phyloP scores from a whole-genome alignment of 495 filamentous ascomycete genomes.

The Tirmania nivea region DNA sequence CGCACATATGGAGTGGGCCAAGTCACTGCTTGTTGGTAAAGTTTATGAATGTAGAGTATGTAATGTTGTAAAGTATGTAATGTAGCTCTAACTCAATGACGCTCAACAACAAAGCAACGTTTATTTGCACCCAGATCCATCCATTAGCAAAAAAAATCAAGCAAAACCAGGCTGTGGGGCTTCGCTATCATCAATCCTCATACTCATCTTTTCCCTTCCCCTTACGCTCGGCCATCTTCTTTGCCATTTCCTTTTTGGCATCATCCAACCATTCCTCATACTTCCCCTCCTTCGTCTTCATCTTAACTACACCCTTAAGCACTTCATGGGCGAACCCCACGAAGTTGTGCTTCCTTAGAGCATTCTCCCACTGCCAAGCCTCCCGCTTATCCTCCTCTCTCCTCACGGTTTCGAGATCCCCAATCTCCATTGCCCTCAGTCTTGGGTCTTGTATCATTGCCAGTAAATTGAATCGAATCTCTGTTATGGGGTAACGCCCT shows the following conservation, averaged over 20 bases:
- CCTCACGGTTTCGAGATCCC: slow-evolving; percentile 55
- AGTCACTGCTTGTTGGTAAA: too few relatives aligned
- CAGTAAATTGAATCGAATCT: slow-evolving; percentile 90
- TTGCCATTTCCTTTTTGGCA: slow-evolving; percentile 47
- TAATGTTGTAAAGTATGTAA: too few relatives aligned
- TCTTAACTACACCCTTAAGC: slow-evolving; percentile 55
- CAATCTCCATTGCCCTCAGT: slow-evolving; percentile 51
- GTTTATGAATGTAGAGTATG: too few relatives aligned
- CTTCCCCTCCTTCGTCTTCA: slow-evolving; percentile 42
- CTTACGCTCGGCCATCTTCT: slow-evolving; percentile 37
- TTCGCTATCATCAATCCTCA: background rate
- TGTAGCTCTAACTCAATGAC: too few relatives aligned
- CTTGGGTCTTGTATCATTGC: slow-evolving; percentile 73
- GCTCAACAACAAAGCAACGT: too few relatives aligned
- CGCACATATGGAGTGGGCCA: too few relatives aligned
- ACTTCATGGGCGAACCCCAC: slow-evolving; percentile 87
- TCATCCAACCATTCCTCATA: slow-evolving; percentile 65
- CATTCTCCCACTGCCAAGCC: slow-evolving; percentile 92
- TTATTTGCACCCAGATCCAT: too few relatives aligned
- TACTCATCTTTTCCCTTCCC: slow-evolving; percentile 16
- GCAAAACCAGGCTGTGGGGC: background rate
- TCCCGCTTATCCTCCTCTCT: slow-evolving; percentile 65
- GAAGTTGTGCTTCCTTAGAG: slow-evolving; percentile 80
- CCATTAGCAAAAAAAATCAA: too few relatives aligned
- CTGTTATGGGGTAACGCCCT: slow-evolving; percentile 58